Evolutionary conservation across 352 stramenopile genomes (phyloP), one percentile per base, ranked within the genome.

Genomic region (Pythium periplocum): DNA sequence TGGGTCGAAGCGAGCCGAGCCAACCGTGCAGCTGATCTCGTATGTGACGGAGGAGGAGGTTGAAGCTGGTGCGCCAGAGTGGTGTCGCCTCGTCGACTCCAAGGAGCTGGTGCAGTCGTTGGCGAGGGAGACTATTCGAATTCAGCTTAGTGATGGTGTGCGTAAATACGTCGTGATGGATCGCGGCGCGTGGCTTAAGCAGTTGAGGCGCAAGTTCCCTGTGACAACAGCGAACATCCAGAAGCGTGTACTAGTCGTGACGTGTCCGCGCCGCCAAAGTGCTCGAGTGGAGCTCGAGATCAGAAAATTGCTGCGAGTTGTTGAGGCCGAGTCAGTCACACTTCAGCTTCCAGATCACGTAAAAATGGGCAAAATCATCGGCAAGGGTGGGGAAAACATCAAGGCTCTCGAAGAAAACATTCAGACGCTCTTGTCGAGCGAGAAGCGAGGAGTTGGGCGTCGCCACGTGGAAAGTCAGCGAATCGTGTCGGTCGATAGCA

Each of bases 331-430:
- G 40, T 55, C 38, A 7, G 45, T 60, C 2, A 42, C 41, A 7
- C 33, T 64, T 8, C 40, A 60, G 30, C 40, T 64, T 30, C 51
- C 57, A 5, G 41, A 35, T 2, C 17, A 51, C 8, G 57, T 53
- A 0, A 55, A 60, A 9, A 64, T 64, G 44, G 51, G 57, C 6
- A 46, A 51, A n/a, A 6, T 64, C 9, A 64, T 60, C 44, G 57
- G 57, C 12, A 64, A 64, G 30, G 4, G 34, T 8, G 57, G 47
- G 2, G 31, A 48, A 34, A 37, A 64, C 3, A 40, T 64, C 6
- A 41, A 54, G 2, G 37, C 10, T 12, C 30, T 64, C 9, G 32
- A 51, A 38, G 30, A 33, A 11, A 55, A 26, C 32, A 42, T 60
- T n/a, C 30, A 54, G 4, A 26, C 37, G 6, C 32, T 64, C 10